phyloP scores from a whole-genome alignment of 805 yeast species.

The Myxozyma vanderwaltii region DNA sequence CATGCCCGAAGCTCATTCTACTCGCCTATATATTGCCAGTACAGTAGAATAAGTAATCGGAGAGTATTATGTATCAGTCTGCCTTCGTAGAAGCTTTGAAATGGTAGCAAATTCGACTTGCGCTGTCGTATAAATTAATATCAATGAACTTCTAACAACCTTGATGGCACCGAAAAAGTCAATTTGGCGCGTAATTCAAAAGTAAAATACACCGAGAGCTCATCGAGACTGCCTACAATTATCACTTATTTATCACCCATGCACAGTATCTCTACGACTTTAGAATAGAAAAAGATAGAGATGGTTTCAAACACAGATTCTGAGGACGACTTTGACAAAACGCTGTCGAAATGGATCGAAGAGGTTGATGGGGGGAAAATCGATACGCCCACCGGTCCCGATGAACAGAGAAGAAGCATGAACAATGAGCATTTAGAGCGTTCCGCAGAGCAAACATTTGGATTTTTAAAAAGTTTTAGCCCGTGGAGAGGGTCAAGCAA shows the following conservation, averaged over 20 bases:
- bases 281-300: neutral
- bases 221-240: too few species aligned
- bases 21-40: too few species aligned
- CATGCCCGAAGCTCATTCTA: too few species aligned
- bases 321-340: conserved; percentile 13
- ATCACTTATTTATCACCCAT: too few species aligned
- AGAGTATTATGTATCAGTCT: too few species aligned
- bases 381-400: neutral
- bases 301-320: conserved; percentile 5
- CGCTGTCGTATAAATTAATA: too few species aligned
- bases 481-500: neutral
- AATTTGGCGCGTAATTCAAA: neutral
- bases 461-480: neutral
- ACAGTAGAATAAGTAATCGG: too few species aligned
- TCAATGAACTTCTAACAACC: too few species aligned
- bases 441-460: neutral
- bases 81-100: too few species aligned
- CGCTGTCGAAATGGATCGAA: conserved; percentile 15
- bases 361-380: conserved; percentile 5
- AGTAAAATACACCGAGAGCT: neutral
- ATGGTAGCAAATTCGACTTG: too few species aligned
- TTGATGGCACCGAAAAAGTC: neutral
- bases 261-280: too few species aligned
- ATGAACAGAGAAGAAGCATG: neutral
- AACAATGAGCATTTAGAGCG: conserved; percentile 2